phyloP scores from a whole-genome alignment of 2,329 filamentous ascomycete genomes.

The Blumeriella jaapii region DNA sequence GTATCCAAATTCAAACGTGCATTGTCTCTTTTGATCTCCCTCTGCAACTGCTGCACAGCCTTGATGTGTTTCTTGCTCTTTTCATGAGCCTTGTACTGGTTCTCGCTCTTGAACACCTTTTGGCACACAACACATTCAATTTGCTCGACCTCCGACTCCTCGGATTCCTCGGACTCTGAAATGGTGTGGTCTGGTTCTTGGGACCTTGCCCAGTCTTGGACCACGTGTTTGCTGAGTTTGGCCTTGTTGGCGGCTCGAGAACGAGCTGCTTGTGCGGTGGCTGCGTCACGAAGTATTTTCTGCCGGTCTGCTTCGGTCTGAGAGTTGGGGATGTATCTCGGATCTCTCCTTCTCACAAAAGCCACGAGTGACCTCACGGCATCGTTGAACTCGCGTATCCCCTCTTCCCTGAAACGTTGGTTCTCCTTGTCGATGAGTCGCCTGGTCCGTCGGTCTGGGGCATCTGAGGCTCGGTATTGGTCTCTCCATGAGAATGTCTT shows the following conservation, averaged over 20 bases:
- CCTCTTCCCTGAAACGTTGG: conserved; percentile 69
- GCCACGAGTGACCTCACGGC: conserved; percentile 75
- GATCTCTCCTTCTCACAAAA: conserved; percentile 86
- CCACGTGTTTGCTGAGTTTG: conserved; percentile 49
- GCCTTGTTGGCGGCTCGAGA: conserved; percentile 72
- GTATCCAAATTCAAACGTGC: conserved; percentile 41
- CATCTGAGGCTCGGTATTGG: conserved; percentile 69
- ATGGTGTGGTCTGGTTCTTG: conserved; percentile 46
- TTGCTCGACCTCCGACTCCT: conserved; percentile 43
- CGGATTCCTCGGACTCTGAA: conserved; percentile 32
- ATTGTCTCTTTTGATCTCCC: conserved; percentile 77
- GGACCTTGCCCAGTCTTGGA: conserved; percentile 68
- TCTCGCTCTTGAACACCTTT: conserved; percentile 79
- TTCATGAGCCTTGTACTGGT: conserved; percentile 83
- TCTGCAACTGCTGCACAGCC: conserved; percentile 65
- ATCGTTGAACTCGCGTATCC: conserved; percentile 81
- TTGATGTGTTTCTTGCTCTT: conserved; percentile 95
- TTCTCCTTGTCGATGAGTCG: conserved; percentile 95
- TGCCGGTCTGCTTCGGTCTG: conserved; percentile 75
- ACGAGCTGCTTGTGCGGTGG: conserved; percentile 72
- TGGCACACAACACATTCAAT: conserved; percentile 70
- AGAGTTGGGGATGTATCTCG: conserved; percentile 65
- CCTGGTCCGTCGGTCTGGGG: conserved; percentile 72
- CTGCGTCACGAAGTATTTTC: conserved; percentile 62
- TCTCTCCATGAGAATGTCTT: conserved; percentile 91